Conservation (phyloP, 2,329 filamentous ascomycete genomes). For the Cladophialophora immunda region DNA sequence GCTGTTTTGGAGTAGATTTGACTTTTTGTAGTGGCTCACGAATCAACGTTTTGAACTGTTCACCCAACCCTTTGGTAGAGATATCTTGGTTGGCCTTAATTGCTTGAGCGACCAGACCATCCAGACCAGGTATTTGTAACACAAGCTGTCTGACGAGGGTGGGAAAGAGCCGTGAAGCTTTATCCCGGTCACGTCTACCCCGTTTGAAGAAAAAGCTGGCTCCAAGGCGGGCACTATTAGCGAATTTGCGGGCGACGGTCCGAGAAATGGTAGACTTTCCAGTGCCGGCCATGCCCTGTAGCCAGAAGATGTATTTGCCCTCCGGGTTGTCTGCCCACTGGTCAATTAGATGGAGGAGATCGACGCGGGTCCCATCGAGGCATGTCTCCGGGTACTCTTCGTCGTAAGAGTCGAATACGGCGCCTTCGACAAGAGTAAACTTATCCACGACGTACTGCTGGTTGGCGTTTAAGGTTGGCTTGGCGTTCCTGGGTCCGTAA, state of each 20-base stretch:
- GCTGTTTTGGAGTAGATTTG: not conserved
- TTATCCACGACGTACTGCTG: too few species aligned
- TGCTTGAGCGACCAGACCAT: constrained; percentile 30
- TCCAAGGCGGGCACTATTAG: constrained; percentile 5
- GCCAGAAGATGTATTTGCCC: constrained; percentile 47
- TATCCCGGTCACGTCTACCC: constrained; percentile 51
- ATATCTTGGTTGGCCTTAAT: constrained; percentile 43
- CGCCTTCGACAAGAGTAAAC: too few species aligned
- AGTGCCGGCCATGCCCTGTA: constrained; percentile 50
- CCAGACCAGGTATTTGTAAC: constrained; percentile 43
- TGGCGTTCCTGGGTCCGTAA: too few species aligned
- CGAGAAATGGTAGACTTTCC: constrained; percentile 49
- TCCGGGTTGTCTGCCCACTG: not conserved
- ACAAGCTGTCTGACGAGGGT: constrained; percentile 52
- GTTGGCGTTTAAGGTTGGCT: too few species aligned
- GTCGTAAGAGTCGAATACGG: constrained; percentile 25
- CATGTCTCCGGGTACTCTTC: constrained; percentile 21
- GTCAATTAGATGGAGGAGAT: constrained; percentile 19
- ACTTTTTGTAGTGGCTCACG: constrained; percentile 38
- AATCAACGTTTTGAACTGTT: constrained; percentile 45
- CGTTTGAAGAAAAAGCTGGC: constrained; percentile 50
- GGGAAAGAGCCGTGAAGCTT: constrained; percentile 46
- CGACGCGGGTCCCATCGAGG: constrained; percentile 20
- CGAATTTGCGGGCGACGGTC: constrained; percentile 45
- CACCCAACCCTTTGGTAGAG: constrained; percentile 38